These are phyloP conservation scores for Lanmaoa pseudosensibilis DNA, from an alignment of 768 basidiomycete species.

Conservation along the genomic window DNA sequence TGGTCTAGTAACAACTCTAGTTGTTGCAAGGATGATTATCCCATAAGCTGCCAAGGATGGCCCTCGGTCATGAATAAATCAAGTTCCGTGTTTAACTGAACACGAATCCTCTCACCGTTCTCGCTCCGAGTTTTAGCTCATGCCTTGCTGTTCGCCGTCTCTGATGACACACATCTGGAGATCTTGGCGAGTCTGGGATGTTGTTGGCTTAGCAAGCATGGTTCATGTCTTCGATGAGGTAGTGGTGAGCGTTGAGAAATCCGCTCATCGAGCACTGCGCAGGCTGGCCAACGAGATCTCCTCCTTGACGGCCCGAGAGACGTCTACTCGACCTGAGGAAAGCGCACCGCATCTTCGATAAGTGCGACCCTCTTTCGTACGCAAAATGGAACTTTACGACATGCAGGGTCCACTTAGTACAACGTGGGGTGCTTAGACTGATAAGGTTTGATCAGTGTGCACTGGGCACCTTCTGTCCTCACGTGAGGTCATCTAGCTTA, in stretches of 20 bases:
- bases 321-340: too few species aligned
- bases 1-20: too few species aligned
- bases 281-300: too few species aligned
- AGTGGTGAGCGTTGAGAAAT: neutral
- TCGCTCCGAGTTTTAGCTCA: too few species aligned
- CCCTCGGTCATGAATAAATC: neutral
- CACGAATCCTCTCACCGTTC: neutral
- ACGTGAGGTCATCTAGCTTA: slow-evolving; percentile 32
- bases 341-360: slow-evolving; percentile 48
- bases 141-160: neutral
- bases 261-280: too few species aligned
- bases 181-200: too few species aligned
- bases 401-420: slow-evolving; percentile 48
- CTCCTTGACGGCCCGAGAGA: too few species aligned
- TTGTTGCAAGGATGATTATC: too few species aligned
- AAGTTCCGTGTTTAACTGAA: too few species aligned
- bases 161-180: neutral
- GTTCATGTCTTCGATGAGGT: neutral
- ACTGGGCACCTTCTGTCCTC: slow-evolving; percentile 25
- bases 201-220: too few species aligned
- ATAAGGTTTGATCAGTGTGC: neutral
- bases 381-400: slow-evolving; percentile 42
- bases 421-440: neutral
- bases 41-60: too few species aligned
- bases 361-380: slow-evolving; percentile 43